Conservation (phyloP, 306 rosid genomes). For the Phaseolus lunatus region DNA sequence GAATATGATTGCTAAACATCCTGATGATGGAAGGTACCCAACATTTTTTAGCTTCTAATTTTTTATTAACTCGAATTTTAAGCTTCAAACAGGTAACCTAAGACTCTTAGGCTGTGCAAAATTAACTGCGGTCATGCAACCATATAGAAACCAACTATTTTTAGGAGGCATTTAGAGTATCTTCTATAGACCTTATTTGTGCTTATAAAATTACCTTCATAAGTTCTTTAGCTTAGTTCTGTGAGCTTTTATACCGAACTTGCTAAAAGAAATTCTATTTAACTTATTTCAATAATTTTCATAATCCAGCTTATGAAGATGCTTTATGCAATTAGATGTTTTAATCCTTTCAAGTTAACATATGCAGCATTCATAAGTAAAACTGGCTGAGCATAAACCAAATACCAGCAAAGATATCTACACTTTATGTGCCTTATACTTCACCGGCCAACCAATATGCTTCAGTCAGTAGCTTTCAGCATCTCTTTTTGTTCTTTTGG, state of each 20-base stretch:
- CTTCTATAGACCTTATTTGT: neutral
- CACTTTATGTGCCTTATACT: constrained; percentile 23
- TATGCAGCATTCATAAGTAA: neutral
- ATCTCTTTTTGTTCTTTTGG: constrained; percentile 16
- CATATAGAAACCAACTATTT: neutral
- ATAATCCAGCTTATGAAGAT: neutral
- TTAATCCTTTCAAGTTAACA: neutral
- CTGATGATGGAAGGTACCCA: constrained; percentile 37
- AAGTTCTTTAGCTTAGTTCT: neutral
- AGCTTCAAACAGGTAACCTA: neutral
- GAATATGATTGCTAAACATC: constrained; percentile 42
- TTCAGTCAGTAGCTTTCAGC: constrained; percentile 9
- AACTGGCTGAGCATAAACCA: neutral
- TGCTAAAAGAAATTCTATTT: neutral
- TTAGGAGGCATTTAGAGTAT: neutral
- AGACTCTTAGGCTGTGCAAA: neutral
- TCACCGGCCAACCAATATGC: neutral
- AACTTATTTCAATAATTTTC: neutral
- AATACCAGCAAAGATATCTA: neutral
- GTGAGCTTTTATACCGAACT: neutral
- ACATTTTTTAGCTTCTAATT: constrained; percentile 32
- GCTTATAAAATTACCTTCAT: neutral
- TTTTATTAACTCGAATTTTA: constrained; percentile 20
- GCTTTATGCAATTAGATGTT: neutral
- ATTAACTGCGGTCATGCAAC: neutral